These are phyloP conservation scores for Artemisia argyi DNA, from an alignment of 129 eudicot species.

Conservation along the genomic window DNA sequence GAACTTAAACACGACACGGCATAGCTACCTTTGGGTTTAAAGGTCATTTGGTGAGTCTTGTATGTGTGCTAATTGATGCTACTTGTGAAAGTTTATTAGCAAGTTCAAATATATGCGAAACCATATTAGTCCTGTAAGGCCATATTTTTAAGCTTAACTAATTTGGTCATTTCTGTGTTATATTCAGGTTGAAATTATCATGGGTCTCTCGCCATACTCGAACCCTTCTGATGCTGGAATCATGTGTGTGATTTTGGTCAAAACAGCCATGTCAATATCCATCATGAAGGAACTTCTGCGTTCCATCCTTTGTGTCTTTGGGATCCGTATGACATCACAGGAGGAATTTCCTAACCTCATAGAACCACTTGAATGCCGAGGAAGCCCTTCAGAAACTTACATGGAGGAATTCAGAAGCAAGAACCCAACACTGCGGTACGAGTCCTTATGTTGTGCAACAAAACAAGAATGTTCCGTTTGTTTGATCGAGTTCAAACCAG, in stretches of 20 bases:
- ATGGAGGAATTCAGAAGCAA: slow-evolving; percentile 62
- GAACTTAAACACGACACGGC: not conserved
- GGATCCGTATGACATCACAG: slow-evolving; percentile 55
- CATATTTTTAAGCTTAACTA: not conserved
- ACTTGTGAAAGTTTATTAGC: slow-evolving; percentile 1
- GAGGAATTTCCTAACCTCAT: slow-evolving; percentile 41
- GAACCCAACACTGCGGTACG: slow-evolving; percentile 56
- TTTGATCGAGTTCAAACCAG: slow-evolving; percentile 59
- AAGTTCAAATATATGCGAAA: not conserved
- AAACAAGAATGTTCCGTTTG: slow-evolving; percentile 81
- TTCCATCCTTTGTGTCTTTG: slow-evolving; percentile 52
- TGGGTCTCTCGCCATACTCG: slow-evolving; percentile 81
- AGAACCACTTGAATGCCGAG: slow-evolving; percentile 40
- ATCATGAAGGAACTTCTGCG: slow-evolving; percentile 52
- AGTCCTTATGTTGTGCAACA: slow-evolving; percentile 35
- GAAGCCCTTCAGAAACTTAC: slow-evolving; percentile 47
- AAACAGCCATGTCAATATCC: slow-evolving; percentile 69
- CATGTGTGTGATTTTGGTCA: slow-evolving; percentile 67
- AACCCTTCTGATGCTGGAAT: slow-evolving; percentile 73
- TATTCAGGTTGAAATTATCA: slow-evolving; percentile 43
- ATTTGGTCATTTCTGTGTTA: slow-evolving; percentile 7
- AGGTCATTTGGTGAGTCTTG: not conserved
- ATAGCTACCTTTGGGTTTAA: not conserved
- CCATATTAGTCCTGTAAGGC: not conserved
- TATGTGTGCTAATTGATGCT: not conserved